These are phyloP conservation scores for Prosopis cineraria DNA, from an alignment of 306 rosid genomes.

Conservation along the genomic window DNA sequence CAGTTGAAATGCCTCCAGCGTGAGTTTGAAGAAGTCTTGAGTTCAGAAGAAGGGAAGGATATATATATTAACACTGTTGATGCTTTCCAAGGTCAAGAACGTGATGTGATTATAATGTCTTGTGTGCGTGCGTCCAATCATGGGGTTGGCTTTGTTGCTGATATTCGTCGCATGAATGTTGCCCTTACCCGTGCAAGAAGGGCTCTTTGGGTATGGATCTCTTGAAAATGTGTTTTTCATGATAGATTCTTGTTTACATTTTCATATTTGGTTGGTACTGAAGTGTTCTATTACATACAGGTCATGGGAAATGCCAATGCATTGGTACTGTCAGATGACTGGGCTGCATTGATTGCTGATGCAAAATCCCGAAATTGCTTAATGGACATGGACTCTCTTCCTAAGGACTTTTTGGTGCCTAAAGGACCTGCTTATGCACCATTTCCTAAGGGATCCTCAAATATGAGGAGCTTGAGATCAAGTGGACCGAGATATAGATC, in stretches of 20 bases:
- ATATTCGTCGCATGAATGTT: conserved; percentile 95
- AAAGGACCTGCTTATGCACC: conserved; percentile 62
- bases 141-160: conserved; percentile 97
- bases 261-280: conserved; percentile 18
- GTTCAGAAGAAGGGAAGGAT: conserved; percentile 95
- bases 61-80: conserved; percentile 93
- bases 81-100: conserved; percentile 99
- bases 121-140: conserved; percentile 95
- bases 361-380: conserved; percentile 83
- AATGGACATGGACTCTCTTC: conserved; percentile 88
- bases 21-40: conserved; percentile 83
- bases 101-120: conserved; percentile 97
- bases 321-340: conserved; percentile 80
- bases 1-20: conserved; percentile 97
- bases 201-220: conserved; percentile 84
- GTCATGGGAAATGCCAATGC: conserved; percentile 96
- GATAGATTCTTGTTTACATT: background rate
- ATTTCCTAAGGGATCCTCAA: conserved; percentile 63
- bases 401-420: conserved; percentile 75
- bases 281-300: conserved; percentile 50
- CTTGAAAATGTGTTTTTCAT: conserved; percentile 2
- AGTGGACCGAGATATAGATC: conserved; percentile 75
- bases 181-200: conserved; percentile 99
- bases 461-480: conserved; percentile 75
- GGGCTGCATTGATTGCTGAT: conserved; percentile 87